Evolutionary conservation across 768 basidiomycete species (phyloP), one percentile per base, ranked within the genome.

Genomic region (Russula abietina): DNA sequence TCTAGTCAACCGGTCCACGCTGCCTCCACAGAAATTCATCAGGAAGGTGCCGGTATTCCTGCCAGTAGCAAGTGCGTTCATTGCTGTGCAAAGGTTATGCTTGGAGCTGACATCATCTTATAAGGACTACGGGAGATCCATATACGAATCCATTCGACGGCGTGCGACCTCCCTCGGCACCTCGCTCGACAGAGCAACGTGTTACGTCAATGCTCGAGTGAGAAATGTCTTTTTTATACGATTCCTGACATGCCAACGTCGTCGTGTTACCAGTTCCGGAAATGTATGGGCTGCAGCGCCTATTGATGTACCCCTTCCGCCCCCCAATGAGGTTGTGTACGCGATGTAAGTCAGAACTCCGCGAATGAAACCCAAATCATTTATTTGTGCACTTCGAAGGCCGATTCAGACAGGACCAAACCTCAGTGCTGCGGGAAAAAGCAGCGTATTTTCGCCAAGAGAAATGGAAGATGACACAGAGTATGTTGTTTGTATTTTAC

Each of bases 401-500:
- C 67, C 67, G 11, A 62, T 66, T 56, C 60, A 66, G 36, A 62
- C 53, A 1, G 59, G 24, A 11, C 59, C 66, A 24, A 60, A 57
- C 33, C 22, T 58, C 50, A 59, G 64, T 32, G 53, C 50, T 10
- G 26, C 43, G 36, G 61, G 38, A 17, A 50, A 62, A 30, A 9
- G 26, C 30, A 36, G 33, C 28, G 22, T 62, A 33, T 61, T 58
- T 30, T 55, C 61, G 2, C 57, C 64, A 24, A 58, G 56, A 28
- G 67, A 64, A 14, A 52, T 39, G 14, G 41, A 30, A 4, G 62
- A 59, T 32, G 64, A 67, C 32, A 68, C 65, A 9, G 71, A 75
- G 76, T 75, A 68, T 39, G 76, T 50, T 26, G 36, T 16, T 24
- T 28, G 0, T 16, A 33, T 64, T 67, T 12, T 70, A 33, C 1